Conservation (phyloP, 441 rosid genomes). For the Hypseocharis bilobata region DNA sequence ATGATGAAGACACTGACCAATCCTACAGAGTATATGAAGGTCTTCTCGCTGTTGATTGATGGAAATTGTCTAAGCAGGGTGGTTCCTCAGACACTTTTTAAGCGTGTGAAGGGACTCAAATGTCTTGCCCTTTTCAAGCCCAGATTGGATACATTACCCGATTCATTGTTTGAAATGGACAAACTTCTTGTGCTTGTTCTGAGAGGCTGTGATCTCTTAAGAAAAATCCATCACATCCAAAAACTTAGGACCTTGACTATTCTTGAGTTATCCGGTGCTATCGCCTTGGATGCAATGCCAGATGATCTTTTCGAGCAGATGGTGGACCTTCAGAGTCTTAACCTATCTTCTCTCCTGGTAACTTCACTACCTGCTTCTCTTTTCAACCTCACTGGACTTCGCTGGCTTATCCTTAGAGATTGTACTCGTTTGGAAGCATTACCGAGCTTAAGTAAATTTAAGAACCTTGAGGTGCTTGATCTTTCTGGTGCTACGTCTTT, state of each 20-base stretch:
- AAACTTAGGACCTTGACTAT: constrained; percentile 24
- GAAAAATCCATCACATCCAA: constrained; percentile 18
- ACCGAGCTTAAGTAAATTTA: constrained; percentile 28
- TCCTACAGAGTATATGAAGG: constrained; percentile 15
- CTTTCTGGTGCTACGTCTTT: constrained; percentile 36
- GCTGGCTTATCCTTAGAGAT: constrained; percentile 41
- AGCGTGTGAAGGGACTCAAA: constrained; percentile 22
- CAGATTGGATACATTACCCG: constrained; percentile 22
- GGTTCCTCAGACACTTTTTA: constrained; percentile 23
- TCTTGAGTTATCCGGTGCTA: constrained; percentile 52
- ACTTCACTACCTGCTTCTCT: constrained; percentile 27
- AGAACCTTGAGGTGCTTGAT: constrained; percentile 44
- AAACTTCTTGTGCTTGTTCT: constrained; percentile 38
- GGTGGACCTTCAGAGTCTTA: constrained; percentile 36
- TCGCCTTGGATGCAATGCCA: constrained; percentile 23
- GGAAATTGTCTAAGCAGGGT: constrained; percentile 34
- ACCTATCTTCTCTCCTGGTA: constrained; percentile 35
- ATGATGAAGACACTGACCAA: constrained; percentile 36
- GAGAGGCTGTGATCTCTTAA: constrained; percentile 36
- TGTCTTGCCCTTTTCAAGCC: constrained; percentile 41
- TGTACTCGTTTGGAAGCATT: constrained; percentile 33
- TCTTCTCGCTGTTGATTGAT: constrained; percentile 38
- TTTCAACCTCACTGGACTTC: constrained; percentile 26
- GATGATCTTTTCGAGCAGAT: constrained; percentile 24
- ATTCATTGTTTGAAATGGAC: background rate